These are phyloP conservation scores for Herpetomonas muscarum DNA, from an alignment of 208 protist species.

Conservation along the genomic window DNA sequence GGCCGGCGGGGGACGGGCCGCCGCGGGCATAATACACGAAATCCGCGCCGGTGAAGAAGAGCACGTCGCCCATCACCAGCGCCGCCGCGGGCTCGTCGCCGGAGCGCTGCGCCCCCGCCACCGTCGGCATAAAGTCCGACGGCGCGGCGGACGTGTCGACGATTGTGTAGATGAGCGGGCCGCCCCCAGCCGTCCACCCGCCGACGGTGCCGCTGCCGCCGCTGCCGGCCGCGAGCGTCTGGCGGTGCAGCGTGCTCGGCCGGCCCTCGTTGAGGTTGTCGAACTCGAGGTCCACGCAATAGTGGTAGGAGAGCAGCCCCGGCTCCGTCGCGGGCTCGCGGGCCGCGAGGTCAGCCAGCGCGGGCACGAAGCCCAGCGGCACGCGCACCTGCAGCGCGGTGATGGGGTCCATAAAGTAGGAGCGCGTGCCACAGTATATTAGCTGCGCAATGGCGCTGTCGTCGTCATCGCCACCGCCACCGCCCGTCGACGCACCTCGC, in stretches of 20 bases:
- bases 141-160: slow-evolving; percentile 20
- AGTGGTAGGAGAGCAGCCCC: slow-evolving; percentile 29
- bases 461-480: background rate
- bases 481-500: background rate
- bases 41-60: slow-evolving; percentile 17
- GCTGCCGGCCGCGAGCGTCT: background rate
- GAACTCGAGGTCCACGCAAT: slow-evolving; percentile 35
- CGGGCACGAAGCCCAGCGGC: slow-evolving; percentile 22
- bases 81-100: background rate
- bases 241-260: background rate
- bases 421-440: slow-evolving; percentile 39
- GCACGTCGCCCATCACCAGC: slow-evolving; percentile 12
- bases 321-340: slow-evolving; percentile 10
- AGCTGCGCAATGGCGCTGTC: slow-evolving; percentile 4
- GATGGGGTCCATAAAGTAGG: slow-evolving; percentile 40
- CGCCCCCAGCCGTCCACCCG: slow-evolving; percentile 14
- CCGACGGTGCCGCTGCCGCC: slow-evolving; percentile 7
- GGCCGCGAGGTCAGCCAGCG: slow-evolving; percentile 20
- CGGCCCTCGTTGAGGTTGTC: background rate
- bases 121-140: slow-evolving; percentile 10
- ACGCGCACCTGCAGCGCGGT: slow-evolving; percentile 28
- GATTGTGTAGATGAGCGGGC: slow-evolving; percentile 28
- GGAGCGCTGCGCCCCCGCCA: background rate
- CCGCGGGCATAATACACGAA: slow-evolving; percentile 18
- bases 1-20: background rate